Percentiles rank a stretch among this genome's conserved stretches.
Evolutionary conservation across 73 alveolate species (phyloP).

Genomic region (Paramecium biaurelia): DNA sequence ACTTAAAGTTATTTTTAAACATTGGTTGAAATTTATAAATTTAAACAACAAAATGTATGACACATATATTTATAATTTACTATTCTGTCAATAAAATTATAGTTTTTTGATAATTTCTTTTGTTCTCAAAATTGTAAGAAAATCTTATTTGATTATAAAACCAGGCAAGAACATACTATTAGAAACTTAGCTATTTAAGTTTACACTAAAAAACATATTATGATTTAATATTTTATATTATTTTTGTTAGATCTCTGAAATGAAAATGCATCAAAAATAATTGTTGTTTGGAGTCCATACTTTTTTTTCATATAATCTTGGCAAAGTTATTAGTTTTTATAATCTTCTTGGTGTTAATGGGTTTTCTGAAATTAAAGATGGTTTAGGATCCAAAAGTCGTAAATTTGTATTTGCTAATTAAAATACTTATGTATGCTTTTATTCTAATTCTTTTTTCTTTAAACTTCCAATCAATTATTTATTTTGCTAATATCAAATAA

Average conservation of each 20-base stretch:
- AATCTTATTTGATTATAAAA: too few species aligned
- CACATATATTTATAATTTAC: too few species aligned
- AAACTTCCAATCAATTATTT: slow-evolving; percentile 30
- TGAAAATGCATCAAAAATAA: slow-evolving; percentile 16
- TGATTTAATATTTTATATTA: too few species aligned
- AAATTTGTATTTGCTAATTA: slow-evolving; percentile 28
- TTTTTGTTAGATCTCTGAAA: not conserved
- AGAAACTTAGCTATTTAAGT: not conserved
- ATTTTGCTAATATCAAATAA: not conserved
- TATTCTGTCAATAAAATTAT: not conserved
- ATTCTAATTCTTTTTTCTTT: slow-evolving; percentile 11
- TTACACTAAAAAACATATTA: not conserved
- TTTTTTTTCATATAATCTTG: slow-evolving; percentile 54
- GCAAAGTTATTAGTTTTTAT: not conserved
- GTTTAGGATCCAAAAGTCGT: not conserved
- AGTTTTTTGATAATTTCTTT: too few species aligned
- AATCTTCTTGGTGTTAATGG: slow-evolving; percentile 57
- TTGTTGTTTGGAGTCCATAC: slow-evolving; percentile 39
- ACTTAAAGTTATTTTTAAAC: not conserved
- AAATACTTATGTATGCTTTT: not conserved
- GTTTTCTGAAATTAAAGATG: slow-evolving; percentile 28
- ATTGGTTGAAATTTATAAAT: not conserved
- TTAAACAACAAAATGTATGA: not conserved
- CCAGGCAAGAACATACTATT: not conserved
- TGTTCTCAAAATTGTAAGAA: too few species aligned